Evolutionary conservation across 345 rosid species (phyloP), one percentile per base, ranked within the genome.

Genomic region (Euphorbia lathyris): DNA sequence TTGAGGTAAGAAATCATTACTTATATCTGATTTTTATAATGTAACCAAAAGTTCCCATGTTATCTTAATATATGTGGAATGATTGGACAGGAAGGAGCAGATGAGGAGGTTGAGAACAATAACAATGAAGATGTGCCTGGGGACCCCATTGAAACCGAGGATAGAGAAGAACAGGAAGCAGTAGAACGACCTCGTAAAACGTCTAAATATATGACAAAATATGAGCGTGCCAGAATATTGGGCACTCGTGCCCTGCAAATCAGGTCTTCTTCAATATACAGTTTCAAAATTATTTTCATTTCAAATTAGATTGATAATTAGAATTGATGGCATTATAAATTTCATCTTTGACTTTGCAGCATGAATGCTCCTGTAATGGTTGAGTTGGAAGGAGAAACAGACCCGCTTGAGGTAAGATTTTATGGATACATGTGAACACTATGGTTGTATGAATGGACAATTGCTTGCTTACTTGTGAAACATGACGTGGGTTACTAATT

Each of bases 321-420:
- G 47, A 58, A 27, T 60, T 66, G 26, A 38, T 36, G 23, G 0
- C 29, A 19, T 17, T 11, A 14, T 7, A 45, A 20, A 69, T 61
- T 63, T 65, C 4, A 52, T 63, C 68, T 78, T 56, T 63, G 29
- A 25, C 40, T 66, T 76, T 68, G 73, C 88, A 87, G 95, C 78
- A 86, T 94, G 96, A 91, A 91, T 86, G 96, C 96, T 50, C 97
- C 97, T 19, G 90, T 91, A 17, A 94, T 90, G 95, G 98, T 91
- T 32, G 87, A 88, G 86, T 78, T 94, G 75, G 95, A 94, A 80
- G 93, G 96, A 0, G 96, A 91, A 78, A 89, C 91, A 34, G 97
- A 91, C 58, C 95, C 96, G 4, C 91, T 91, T 10, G 96, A 89
- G 96, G 91, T 93, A 68, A 40, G 50, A 19, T 47, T 67, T 7